These are phyloP conservation scores for Wickerhamiella qilinensis DNA, from an alignment of 805 yeast species.

Conservation along the genomic window DNA sequence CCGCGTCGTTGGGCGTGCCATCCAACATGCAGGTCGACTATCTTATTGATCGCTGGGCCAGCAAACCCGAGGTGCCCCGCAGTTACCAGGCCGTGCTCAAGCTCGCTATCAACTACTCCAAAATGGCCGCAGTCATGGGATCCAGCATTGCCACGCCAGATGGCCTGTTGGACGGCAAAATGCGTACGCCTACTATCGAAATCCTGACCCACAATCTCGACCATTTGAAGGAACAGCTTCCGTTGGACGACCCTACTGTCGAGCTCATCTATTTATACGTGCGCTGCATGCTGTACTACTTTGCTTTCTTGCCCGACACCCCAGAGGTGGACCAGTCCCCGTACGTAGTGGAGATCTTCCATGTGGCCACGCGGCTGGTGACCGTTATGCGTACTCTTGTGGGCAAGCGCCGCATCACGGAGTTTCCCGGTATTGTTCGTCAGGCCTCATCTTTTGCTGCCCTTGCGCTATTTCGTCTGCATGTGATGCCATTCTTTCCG, in stretches of 20 bases:
- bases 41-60: conserved; percentile 59
- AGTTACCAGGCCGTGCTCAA: conserved; percentile 62
- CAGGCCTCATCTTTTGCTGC: conserved; percentile 73
- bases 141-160: conserved; percentile 72
- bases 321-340: conserved; percentile 75
- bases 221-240: conserved; percentile 46
- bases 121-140: conserved; percentile 74
- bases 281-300: conserved; percentile 66
- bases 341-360: conserved; percentile 67
- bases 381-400: conserved; percentile 60
- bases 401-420: conserved; percentile 55
- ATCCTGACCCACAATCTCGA: conserved; percentile 66
- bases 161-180: conserved; percentile 71
- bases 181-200: conserved; percentile 66
- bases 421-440: conserved; percentile 72
- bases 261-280: conserved; percentile 70
- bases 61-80: no score
- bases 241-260: conserved; percentile 45
- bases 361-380: conserved; percentile 64
- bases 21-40: conserved; percentile 75
- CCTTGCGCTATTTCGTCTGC: conserved; percentile 61
- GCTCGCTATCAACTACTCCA: conserved; percentile 68
- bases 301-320: conserved; percentile 66
- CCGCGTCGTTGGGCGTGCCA: conserved; percentile 74
- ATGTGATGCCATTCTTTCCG: conserved; percentile 58